These are phyloP conservation scores for Pestalotiopsis sp. DNA, from an alignment of 2,329 filamentous ascomycete genomes.

Conservation along the genomic window DNA sequence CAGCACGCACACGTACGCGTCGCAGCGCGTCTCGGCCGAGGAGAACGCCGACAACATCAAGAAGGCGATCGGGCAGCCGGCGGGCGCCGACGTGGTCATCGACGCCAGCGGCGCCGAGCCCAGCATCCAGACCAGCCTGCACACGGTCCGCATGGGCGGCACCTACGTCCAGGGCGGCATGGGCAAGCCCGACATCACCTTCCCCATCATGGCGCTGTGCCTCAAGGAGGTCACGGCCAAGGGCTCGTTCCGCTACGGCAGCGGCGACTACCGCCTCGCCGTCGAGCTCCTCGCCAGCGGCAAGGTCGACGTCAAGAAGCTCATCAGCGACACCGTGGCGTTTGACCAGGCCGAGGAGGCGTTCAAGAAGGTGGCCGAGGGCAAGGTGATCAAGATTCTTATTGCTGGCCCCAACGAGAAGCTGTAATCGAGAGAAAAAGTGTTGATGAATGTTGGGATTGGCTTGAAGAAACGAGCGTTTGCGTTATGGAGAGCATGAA, in stretches of 20 bases:
- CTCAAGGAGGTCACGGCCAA: constrained; percentile 85
- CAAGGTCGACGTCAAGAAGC: constrained; percentile 77
- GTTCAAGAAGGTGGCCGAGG: constrained; percentile 83
- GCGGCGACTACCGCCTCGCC: constrained; percentile 85
- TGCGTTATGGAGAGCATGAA: background rate
- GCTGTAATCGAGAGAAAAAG: constrained; percentile 22
- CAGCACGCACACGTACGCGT: constrained; percentile 71
- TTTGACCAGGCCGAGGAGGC: constrained; percentile 85
- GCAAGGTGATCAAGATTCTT: constrained; percentile 74
- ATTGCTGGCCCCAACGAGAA: constrained; percentile 70
- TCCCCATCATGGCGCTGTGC: constrained; percentile 90
- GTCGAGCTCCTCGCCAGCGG: constrained; percentile 75
- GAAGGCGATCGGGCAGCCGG: constrained; percentile 62
- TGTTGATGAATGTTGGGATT: background rate
- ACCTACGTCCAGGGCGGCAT: constrained; percentile 87
- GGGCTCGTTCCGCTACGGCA: constrained; percentile 88
- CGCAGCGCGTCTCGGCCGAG: constrained; percentile 63
- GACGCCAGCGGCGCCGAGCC: constrained; percentile 81
- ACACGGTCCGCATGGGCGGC: constrained; percentile 71
- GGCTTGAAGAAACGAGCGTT: background rate
- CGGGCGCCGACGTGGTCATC: constrained; percentile 76
- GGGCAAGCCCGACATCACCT: constrained; percentile 84
- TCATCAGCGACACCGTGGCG: constrained; percentile 76
- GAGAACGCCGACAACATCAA: constrained; percentile 76
- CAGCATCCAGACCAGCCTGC: constrained; percentile 74